Percentiles rank a stretch among this genome's conserved stretches.
Evolutionary conservation across 768 basidiomycete genomes (phyloP).

Genomic region (Hypholoma sublateritium): DNA sequence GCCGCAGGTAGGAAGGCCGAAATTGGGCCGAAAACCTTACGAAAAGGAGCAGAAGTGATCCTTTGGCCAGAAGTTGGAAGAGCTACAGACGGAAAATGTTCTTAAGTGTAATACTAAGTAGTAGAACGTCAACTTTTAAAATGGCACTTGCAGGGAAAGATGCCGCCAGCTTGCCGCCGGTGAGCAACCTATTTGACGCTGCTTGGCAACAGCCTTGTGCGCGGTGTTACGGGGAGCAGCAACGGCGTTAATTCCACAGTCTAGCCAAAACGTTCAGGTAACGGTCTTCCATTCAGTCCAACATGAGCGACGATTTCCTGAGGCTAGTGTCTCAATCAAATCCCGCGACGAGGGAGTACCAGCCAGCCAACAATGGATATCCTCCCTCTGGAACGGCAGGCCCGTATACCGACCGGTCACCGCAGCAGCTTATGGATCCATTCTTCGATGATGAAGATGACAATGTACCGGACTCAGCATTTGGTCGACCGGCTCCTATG

Average conservation of each 20-base stretch:
- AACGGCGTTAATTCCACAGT: constrained; percentile 4
- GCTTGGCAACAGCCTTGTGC: constrained; percentile 14
- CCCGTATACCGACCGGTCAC: constrained; percentile 41
- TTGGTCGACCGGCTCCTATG: constrained; percentile 50
- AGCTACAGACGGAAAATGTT: too few relatives aligned
- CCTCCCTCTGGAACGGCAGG: constrained; percentile 48
- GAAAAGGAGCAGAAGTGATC: not conserved
- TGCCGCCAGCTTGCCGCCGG: not conserved
- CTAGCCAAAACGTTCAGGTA: constrained; percentile 15
- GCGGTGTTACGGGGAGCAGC: not conserved
- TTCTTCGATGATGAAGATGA: constrained; percentile 90
- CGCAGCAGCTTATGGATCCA: constrained; percentile 68
- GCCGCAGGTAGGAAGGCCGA: not conserved
- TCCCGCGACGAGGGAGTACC: constrained; percentile 55
- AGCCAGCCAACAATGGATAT: constrained; percentile 56
- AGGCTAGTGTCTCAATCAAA: constrained; percentile 72
- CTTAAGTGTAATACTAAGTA: too few relatives aligned
- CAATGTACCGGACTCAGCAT: constrained; percentile 66
- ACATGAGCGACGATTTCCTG: constrained; percentile 73
- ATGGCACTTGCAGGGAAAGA: too few relatives aligned
- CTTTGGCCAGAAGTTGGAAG: too few relatives aligned
- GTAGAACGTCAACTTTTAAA: too few relatives aligned
- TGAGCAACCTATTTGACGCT: constrained; percentile 13
- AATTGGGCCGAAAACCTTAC: not conserved
- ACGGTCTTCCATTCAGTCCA: constrained; percentile 14